These are phyloP conservation scores for Cochlearia excelsa DNA, from an alignment of 345 rosid genomes.

Conservation along the genomic window DNA sequence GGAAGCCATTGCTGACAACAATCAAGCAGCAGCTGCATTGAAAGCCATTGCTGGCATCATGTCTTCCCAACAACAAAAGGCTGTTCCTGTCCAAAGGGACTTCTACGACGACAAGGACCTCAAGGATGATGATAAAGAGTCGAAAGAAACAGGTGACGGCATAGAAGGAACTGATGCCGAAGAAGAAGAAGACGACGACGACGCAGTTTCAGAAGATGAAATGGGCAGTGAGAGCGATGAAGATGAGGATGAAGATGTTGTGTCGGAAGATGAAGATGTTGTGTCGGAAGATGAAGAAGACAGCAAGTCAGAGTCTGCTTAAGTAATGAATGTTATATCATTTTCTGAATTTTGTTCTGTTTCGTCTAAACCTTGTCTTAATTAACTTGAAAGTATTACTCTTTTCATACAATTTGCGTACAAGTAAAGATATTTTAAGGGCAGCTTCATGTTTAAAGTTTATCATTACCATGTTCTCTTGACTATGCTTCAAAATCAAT, in stretches of 20 bases:
- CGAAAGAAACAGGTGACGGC: conserved; percentile 16
- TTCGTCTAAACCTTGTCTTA: not conserved
- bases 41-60: conserved; percentile 72
- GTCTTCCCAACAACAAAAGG: conserved; percentile 67
- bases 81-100: conserved; percentile 76
- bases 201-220: conserved; percentile 16
- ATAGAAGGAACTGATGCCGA: conserved; percentile 8
- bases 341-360: conserved; percentile 14
- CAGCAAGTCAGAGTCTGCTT: conserved; percentile 10
- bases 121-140: conserved; percentile 34
- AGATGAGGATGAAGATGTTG: conserved; percentile 3
- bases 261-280: not conserved
- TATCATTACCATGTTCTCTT: too few relatives aligned
- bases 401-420: too few relatives aligned
- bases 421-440: too few relatives aligned
- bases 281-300: conserved; percentile 24
- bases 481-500: too few relatives aligned
- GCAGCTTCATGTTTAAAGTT: too few relatives aligned
- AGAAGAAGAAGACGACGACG: conserved; percentile 30
- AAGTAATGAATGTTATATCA: conserved; percentile 3
- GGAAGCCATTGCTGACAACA: conserved; percentile 48
- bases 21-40: conserved; percentile 60
- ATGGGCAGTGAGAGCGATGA: conserved; percentile 18
- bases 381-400: not conserved
- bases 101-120: conserved; percentile 62